phyloP scores from a whole-genome alignment of 148 eudicot species.

The Simmondsia chinensis region DNA sequence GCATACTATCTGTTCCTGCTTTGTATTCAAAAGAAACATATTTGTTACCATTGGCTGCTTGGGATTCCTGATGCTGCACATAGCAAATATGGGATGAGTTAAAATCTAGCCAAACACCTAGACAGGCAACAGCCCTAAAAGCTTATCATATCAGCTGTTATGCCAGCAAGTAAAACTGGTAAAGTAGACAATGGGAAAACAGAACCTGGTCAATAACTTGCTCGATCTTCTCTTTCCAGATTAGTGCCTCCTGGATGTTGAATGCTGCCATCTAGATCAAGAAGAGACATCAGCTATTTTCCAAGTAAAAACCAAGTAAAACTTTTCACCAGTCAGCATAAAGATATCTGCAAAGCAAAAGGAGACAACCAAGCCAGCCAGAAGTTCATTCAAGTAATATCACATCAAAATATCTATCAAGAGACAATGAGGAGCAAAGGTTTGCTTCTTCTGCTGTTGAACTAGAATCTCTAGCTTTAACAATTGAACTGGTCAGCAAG shows the following conservation, averaged over 20 bases:
- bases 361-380: no score
- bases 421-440: no score
- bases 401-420: no score
- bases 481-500: no score
- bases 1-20: constrained; percentile 68
- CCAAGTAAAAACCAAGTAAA: no score
- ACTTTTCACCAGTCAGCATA: no score
- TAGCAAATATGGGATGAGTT: constrained; percentile 1
- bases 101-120: not conserved
- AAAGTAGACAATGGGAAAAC: constrained; percentile 2
- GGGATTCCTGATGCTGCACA: constrained; percentile 92
- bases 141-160: not conserved
- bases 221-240: constrained; percentile 98
- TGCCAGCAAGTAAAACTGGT: not conserved
- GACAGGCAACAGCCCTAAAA: not conserved
- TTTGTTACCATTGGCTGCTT: constrained; percentile 70
- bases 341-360: no score
- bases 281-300: constrained; percentile 18
- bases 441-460: no score
- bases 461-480: no score
- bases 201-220: constrained; percentile 90
- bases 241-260: constrained; percentile 94
- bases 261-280: constrained; percentile 95
- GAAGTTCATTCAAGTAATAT: no score
- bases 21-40: constrained; percentile 76